These are phyloP conservation scores for Isochrysis galbana DNA, from an alignment of 78 protist species.

Conservation along the genomic window DNA sequence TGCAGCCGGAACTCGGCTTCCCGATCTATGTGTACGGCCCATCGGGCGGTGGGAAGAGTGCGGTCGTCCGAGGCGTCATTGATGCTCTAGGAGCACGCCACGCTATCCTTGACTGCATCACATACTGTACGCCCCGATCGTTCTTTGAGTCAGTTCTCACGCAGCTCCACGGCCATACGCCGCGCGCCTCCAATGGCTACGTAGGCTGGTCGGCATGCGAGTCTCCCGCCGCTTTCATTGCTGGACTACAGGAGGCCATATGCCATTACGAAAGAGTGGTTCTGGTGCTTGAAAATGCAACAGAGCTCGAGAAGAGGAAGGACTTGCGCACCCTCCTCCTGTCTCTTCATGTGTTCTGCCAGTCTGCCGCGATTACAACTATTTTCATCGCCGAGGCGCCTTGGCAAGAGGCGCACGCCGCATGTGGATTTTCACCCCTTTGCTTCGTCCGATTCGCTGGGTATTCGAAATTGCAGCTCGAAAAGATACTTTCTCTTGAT, in stretches of 20 bases:
- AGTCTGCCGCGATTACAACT: neutral
- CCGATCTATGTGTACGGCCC: neutral
- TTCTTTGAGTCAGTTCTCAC: neutral
- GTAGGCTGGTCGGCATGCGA: neutral
- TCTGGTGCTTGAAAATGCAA: neutral
- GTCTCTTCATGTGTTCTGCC: neutral
- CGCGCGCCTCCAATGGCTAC: neutral
- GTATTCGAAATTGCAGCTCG: neutral
- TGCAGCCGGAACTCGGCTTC: neutral
- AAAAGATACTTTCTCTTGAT: neutral
- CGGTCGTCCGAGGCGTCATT: neutral
- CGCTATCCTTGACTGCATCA: neutral
- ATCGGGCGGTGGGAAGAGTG: neutral
- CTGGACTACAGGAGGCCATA: neutral
- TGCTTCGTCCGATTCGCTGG: neutral
- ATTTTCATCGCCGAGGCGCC: neutral
- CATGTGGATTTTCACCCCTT: neutral
- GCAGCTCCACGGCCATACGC: neutral
- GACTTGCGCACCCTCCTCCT: neutral
- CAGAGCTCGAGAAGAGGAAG: neutral
- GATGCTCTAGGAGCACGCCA: neutral
- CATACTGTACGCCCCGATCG: neutral
- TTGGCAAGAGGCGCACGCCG: neutral
- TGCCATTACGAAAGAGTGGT: neutral
- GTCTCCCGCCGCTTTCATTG: neutral